A percentile compares a stretch with the other conserved stretches of the same genome.
Evolutionary conservation across 2,329 filamentous ascomycete genomes (phyloP).

Genomic region (Clonostachys sp.): DNA sequence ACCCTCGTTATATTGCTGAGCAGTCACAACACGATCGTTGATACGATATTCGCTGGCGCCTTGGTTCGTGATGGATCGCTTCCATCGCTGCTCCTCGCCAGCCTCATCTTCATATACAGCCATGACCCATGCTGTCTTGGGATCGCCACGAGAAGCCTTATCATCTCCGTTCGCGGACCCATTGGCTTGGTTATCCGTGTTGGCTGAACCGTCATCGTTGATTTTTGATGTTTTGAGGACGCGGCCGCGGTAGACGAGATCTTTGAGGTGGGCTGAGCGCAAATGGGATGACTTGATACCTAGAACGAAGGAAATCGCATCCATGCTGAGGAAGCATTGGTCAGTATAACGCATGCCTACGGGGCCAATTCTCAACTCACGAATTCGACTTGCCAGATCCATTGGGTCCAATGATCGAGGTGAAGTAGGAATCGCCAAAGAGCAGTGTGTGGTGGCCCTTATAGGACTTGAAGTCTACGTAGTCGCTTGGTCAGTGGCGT

Average conservation of each 20-base stretch:
- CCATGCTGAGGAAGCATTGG: conserved; percentile 64
- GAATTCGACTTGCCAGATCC: conserved; percentile 99
- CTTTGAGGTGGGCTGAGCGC: conserved; percentile 87
- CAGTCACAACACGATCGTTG: conserved; percentile 85
- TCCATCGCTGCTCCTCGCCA: conserved; percentile 92
- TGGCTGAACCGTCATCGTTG: conserved; percentile 81
- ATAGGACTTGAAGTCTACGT: conserved; percentile 95
- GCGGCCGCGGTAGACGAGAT: conserved; percentile 92
- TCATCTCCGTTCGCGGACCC: conserved; percentile 58
- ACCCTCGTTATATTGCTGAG: conserved; percentile 88
- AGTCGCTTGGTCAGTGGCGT: neutral
- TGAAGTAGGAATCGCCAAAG: conserved; percentile 98
- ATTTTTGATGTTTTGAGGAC: conserved; percentile 90
- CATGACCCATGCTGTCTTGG: conserved; percentile 97
- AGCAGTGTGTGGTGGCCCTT: conserved; percentile 92
- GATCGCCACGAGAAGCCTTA: conserved; percentile 70
- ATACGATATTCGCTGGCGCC: conserved; percentile 95
- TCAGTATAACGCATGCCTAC: neutral
- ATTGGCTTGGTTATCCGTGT: conserved; percentile 56
- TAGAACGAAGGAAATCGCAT: conserved; percentile 97
- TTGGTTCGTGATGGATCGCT: conserved; percentile 83
- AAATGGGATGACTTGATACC: conserved; percentile 99
- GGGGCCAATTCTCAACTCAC: conserved; percentile 42
- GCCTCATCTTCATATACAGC: conserved; percentile 98
- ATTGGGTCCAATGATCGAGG: conserved; percentile 98